A percentile compares a stretch with the other conserved stretches of the same genome.
phyloP scores from a whole-genome alignment of 2,329 filamentous ascomycete species.

The Hortaea werneckii region DNA sequence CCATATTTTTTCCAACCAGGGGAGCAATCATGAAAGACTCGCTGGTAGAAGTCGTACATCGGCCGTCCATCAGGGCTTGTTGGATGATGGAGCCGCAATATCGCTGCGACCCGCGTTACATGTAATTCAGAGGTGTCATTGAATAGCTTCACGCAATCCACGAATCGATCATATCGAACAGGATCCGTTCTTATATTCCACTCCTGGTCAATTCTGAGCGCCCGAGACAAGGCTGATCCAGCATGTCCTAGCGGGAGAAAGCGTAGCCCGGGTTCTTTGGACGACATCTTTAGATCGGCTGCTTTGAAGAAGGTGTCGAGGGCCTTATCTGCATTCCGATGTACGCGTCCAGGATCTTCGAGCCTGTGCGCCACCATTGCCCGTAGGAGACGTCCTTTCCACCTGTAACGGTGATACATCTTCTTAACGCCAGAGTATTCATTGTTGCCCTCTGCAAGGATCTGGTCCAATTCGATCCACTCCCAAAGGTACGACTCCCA shows the following conservation, averaged over 20 bases:
- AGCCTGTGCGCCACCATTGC: conserved; percentile 8
- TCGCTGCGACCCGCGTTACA: no score
- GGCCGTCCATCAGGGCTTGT: no score
- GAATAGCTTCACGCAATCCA: no score
- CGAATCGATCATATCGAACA: no score
- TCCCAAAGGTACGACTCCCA: conserved; percentile 20
- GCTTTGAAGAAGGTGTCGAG: conserved; percentile 10
- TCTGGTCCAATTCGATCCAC: conserved; percentile 17
- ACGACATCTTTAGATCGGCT: no score
- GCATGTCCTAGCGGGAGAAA: no score
- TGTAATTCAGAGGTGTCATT: no score
- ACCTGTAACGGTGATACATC: conserved; percentile 7
- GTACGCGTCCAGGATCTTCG: background rate
- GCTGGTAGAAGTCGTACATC: background rate
- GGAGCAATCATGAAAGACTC: background rate
- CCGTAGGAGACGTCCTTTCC: conserved; percentile 13
- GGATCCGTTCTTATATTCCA: no score
- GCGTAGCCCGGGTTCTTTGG: no score
- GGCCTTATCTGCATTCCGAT: conserved; percentile 3
- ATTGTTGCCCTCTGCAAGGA: background rate
- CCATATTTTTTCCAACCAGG: background rate
- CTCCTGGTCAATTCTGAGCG: no score
- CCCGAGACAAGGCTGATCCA: no score
- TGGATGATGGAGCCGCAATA: no score
- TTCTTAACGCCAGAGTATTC: background rate